These are phyloP conservation scores for Russula olivacea DNA, from an alignment of 768 basidiomycete genomes.

Conservation along the genomic window DNA sequence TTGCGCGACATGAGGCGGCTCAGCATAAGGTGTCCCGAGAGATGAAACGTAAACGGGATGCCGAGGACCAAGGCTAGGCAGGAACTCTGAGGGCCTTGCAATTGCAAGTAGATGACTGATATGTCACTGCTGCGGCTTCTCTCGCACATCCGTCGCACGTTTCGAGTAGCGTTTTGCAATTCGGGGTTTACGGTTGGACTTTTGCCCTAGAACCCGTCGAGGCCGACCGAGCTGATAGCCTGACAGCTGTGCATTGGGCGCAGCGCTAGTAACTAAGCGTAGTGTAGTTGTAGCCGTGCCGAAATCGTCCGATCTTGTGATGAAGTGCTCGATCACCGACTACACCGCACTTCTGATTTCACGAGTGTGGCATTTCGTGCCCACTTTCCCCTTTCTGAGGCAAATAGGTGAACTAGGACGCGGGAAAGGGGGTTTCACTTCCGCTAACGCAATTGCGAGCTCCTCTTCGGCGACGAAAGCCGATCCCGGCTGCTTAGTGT, in stretches of 20 bases:
- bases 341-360: not conserved
- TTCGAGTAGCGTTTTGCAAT: not conserved
- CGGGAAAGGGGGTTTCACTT: too few relatives aligned
- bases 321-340: not conserved
- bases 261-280: not conserved
- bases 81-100: not conserved
- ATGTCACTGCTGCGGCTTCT: not conserved
- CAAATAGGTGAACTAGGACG: too few relatives aligned
- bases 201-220: not conserved
- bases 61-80: slow-evolving; percentile 50
- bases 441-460: too few relatives aligned
- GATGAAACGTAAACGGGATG: slow-evolving; percentile 92
- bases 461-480: too few relatives aligned
- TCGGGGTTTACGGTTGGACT: not conserved
- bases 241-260: not conserved
- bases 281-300: not conserved
- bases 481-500: too few relatives aligned
- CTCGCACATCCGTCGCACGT: not conserved
- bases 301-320: not conserved
- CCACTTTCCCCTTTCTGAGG: too few relatives aligned
- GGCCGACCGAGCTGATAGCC: not conserved
- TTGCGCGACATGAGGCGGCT: slow-evolving; percentile 88
- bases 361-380: not conserved
- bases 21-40: slow-evolving; percentile 87
- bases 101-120: not conserved